Evolutionary conservation across 2,329 filamentous ascomycete species (phyloP).

Genomic region (Sphaerostilbella broomeana): DNA sequence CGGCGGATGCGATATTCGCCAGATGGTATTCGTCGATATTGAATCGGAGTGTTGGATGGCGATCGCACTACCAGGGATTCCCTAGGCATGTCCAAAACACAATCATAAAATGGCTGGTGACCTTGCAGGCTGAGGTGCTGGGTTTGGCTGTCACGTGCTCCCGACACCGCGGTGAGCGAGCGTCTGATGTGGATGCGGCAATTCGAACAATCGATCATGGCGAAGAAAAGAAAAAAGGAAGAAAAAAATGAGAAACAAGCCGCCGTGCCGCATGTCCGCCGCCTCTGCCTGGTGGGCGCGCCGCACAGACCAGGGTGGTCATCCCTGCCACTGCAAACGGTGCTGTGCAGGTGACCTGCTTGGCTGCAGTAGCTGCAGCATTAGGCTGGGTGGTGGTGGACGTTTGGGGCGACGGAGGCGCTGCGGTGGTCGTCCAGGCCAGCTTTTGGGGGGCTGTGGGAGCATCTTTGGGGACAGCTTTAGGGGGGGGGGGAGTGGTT

Average conservation of each 20-base stretch:
- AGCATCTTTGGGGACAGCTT: too few species aligned
- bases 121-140: slow-evolving; percentile 11
- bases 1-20: not conserved
- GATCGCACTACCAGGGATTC: slow-evolving; percentile 5
- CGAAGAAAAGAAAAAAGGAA: too few species aligned
- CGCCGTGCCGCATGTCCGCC: not conserved
- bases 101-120: slow-evolving; percentile 8
- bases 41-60: slow-evolving; percentile 5
- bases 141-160: slow-evolving; percentile 10
- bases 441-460: too few species aligned
- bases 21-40: slow-evolving; percentile 9
- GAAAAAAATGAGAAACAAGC: slow-evolving; percentile 3
- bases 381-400: not conserved
- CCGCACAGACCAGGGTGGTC: slow-evolving; percentile 1
- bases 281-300: slow-evolving; percentile 1
- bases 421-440: too few species aligned
- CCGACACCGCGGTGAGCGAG: too few species aligned
- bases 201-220: too few species aligned
- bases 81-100: not conserved
- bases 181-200: too few species aligned
- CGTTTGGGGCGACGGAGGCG: too few species aligned
- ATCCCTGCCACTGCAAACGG: slow-evolving; percentile 15
- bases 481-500: too few species aligned
- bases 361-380: slow-evolving; percentile 14
- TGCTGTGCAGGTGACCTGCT: slow-evolving; percentile 19